Conservation (phyloP, 78 protist species). For the Guillardia theta region DNA sequence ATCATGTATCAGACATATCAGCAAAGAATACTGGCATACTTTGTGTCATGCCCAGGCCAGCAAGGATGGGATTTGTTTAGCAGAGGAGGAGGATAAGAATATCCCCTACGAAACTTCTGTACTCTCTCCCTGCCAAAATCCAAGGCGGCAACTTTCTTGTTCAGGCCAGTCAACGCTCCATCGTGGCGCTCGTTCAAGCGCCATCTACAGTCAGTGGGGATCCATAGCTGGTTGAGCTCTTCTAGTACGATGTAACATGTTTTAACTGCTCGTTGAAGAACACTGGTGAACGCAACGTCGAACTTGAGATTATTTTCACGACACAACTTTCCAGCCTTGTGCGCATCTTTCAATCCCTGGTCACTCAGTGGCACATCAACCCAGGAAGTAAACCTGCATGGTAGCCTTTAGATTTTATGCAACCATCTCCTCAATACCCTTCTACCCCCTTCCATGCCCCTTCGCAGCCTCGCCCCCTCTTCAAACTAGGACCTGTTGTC, state of each 20-base stretch:
- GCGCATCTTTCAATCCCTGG: background rate
- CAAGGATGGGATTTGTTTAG: no score
- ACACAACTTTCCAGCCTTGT: background rate
- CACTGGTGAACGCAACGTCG: background rate
- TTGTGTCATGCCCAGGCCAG: no score
- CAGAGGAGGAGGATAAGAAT: no score
- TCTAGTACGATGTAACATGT: background rate
- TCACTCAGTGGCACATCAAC: background rate
- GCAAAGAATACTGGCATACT: no score
- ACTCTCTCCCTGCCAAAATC: no score
- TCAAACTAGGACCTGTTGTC: background rate
- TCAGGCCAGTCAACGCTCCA: background rate
- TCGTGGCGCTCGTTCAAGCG: conserved; percentile 12
- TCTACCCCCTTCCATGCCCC: no score
- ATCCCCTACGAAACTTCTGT: no score
- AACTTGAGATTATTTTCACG: background rate
- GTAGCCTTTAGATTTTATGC: background rate
- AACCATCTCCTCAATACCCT: no score
- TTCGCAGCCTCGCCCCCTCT: background rate
- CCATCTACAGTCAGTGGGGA: background rate
- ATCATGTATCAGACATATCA: no score
- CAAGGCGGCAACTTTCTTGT: background rate
- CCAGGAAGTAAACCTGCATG: background rate
- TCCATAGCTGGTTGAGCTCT: background rate
- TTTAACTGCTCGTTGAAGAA: background rate